Evolutionary conservation across 2,329 filamentous ascomycete genomes (phyloP).

Genomic region (Beauveria brongniartii): DNA sequence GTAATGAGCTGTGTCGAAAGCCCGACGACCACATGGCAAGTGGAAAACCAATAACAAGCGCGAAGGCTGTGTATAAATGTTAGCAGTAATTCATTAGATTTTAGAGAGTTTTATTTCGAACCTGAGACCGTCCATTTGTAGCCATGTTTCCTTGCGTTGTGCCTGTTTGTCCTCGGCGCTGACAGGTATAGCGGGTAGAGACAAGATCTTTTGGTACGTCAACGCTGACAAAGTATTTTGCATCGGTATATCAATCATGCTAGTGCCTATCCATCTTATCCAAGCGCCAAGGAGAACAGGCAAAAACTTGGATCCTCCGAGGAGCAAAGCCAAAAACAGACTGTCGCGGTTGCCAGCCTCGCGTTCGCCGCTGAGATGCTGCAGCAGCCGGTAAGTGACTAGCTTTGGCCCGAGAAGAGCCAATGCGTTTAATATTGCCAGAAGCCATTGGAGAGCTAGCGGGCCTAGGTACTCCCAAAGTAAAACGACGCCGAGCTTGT

Average conservation of each 20-base stretch:
- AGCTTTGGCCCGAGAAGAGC: not conserved
- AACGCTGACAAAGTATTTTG: not conserved
- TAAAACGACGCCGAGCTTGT: not conserved
- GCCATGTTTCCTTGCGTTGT: not conserved
- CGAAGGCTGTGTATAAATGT: not conserved
- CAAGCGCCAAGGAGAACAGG: not conserved
- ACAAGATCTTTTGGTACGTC: not conserved
- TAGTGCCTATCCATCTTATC: not conserved
- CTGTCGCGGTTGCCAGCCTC: not conserved
- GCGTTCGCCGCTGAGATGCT: not conserved
- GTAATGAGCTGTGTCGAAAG: not conserved
- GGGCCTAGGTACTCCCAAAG: not conserved
- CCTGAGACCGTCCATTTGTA: not conserved
- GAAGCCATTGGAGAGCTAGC: not conserved
- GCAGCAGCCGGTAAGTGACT: not conserved
- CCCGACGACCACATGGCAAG: not conserved
- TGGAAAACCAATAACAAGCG: not conserved
- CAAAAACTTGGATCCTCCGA: not conserved
- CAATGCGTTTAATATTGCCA: not conserved
- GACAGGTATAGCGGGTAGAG: not conserved
- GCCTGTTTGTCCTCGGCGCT: not conserved
- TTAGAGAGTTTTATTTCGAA: not conserved
- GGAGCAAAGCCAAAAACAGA: not conserved
- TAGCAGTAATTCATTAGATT: not conserved
- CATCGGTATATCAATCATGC: conserved; percentile 1